A percentile compares a stretch with the other conserved stretches of the same genome.
Conservation (phyloP, 108 stramenopile genomes). For the Aureococcus anophagefferens region DNA sequence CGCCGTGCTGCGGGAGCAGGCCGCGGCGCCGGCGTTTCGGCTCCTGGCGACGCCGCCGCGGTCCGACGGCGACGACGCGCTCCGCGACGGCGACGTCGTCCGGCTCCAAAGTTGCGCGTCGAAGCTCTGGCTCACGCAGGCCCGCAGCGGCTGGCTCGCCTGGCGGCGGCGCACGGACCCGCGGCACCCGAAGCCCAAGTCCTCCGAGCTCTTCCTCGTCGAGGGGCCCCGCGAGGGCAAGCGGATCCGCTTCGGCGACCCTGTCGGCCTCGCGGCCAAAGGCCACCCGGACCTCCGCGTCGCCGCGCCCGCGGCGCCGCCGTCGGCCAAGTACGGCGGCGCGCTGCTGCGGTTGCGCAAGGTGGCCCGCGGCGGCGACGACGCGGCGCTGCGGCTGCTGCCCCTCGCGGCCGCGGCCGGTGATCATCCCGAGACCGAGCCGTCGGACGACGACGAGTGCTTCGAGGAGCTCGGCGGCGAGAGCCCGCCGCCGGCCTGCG, state of each 20-base stretch:
- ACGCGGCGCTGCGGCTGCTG: background rate
- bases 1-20: background rate
- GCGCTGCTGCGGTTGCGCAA: conserved; percentile 11
- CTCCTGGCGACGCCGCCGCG: background rate
- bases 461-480: too few species aligned
- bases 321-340: conserved; percentile 15
- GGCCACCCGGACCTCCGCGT: conserved; percentile 18
- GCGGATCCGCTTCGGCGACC: conserved; percentile 13
- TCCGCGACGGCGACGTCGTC: background rate
- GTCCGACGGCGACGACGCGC: too few species aligned
- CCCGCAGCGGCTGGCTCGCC: background rate
- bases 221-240: conserved; percentile 16
- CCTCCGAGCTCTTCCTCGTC: conserved; percentile 5
- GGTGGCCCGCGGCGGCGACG: background rate
- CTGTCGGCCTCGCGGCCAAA: conserved; percentile 11
- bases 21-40: background rate
- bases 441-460: too few species aligned
- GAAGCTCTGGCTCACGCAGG: background rate
- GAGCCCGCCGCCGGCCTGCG: too few species aligned
- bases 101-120: background rate
- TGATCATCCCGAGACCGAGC: too few species aligned
- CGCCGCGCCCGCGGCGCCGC: conserved; percentile 1
- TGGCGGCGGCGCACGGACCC: too few species aligned
- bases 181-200: background rate
- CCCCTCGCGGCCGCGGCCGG: conserved; percentile 10